Evolutionary conservation across 129 eudicot species (phyloP).

Genomic region (Tagetes patula): DNA sequence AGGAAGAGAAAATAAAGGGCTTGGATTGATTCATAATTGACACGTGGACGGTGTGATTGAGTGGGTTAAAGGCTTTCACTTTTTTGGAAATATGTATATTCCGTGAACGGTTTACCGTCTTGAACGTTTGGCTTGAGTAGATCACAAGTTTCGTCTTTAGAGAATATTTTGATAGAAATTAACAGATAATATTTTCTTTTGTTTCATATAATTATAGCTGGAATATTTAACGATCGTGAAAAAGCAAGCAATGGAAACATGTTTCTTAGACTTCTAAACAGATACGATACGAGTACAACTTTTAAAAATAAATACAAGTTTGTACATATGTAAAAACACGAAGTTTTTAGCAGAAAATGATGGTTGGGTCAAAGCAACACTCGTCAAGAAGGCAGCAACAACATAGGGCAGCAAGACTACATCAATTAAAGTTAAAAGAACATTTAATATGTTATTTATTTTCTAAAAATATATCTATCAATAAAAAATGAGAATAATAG

Average conservation of each 20-base stretch:
- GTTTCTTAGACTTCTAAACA: too few species aligned
- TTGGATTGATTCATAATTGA: neutral
- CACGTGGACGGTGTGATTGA: constrained; percentile 37
- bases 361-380: constrained; percentile 90
- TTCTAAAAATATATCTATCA: neutral
- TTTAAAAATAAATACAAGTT: neutral
- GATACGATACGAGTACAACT: too few species aligned
- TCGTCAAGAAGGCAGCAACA: constrained; percentile 84
- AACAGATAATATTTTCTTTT: too few species aligned
- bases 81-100: neutral
- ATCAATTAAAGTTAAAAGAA: neutral
- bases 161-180: neutral
- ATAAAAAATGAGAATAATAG: neutral
- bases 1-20: constrained; percentile 11
- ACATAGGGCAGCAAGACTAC: constrained; percentile 85
- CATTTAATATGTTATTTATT: neutral
- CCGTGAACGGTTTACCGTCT: neutral
- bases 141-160: neutral
- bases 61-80: neutral
- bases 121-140: neutral
- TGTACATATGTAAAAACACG: neutral
- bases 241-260: too few species aligned
- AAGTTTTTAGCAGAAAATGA: constrained; percentile 46
- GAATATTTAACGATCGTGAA: too few species aligned
- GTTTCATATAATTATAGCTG: too few species aligned